Base-by-base conservation (phyloP, 805 yeast species). In the Candida succiphila region DNA sequence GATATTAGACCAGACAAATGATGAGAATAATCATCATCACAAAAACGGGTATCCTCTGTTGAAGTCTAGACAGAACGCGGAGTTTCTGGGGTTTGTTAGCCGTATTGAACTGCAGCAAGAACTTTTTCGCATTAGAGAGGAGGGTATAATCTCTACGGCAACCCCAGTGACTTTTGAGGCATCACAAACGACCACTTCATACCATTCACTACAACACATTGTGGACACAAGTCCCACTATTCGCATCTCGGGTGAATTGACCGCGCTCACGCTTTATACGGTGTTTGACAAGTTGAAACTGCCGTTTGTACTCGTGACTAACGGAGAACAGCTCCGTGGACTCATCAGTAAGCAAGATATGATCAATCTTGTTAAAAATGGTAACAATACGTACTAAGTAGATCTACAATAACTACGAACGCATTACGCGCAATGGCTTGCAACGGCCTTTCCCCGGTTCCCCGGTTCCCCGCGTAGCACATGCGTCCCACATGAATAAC, bases 31-130 rank as follows among this genome's bases (percentile, higher is more conserved):
- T n/a, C n/a, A n/a, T n/a, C 31, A 44, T 22, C 36, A 48, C 2
- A 50, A 31, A 34, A 52, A 54, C 32, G 78, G 69, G 9, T 61
- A 61, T 41, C 80, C 75, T 7, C 61, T 64, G 8, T 54, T 71
- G 44, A 52, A 50, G 34, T 58, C 55, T 32, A 47, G 43, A 30
- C 42, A 42, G 12, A 58, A 49, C 31, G 61, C 48, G 19, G 50
- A 43, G 3, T 40, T 72, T 3, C 27, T 60, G 3, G 78, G 78
- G 1, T 66, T 61, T 53, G 43, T 72, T 4, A 48, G 67, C 1
- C 37, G 61, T 4, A 49, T 46, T 24, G 70, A 65, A 21, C 40
- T 72, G 17, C 36, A 38, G 12, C 35, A 42, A 5, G 64, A 65
- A 15, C 14, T 52, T 7, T 17, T 30, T 1, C 41, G 16, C 35